Evolutionary conservation across 306 rosid genomes (phyloP).

Genomic region (Begonia masoniana): DNA sequence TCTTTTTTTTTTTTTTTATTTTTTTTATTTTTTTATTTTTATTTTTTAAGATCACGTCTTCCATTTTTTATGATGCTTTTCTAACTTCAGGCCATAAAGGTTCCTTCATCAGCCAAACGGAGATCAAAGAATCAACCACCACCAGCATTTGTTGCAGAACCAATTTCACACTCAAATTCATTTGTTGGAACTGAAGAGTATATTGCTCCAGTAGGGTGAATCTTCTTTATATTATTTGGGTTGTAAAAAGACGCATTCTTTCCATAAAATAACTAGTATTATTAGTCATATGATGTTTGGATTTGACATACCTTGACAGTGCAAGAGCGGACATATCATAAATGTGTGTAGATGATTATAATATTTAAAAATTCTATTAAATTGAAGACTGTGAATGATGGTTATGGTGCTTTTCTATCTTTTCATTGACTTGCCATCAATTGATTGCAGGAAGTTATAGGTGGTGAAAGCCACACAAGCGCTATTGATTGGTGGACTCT

Average conservation of each 20-base stretch:
- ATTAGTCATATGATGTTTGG: too few species aligned
- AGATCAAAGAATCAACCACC: slow-evolving; percentile 50
- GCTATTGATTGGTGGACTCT: slow-evolving; percentile 98
- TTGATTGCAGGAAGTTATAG: slow-evolving; percentile 67
- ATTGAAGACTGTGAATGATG: neutral
- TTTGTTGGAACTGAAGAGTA: slow-evolving; percentile 98
- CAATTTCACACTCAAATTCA: slow-evolving; percentile 59
- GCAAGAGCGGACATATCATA: too few species aligned
- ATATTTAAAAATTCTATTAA: neutral
- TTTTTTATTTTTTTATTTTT: too few species aligned
- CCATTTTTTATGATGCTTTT: neutral
- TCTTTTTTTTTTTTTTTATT: too few species aligned
- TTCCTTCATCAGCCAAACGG: slow-evolving; percentile 21
- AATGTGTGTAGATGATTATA: neutral
- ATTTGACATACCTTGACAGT: too few species aligned
- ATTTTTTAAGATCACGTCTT: too few species aligned
- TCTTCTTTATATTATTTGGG: slow-evolving; percentile 3
- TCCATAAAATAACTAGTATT: neutral
- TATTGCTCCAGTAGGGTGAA: slow-evolving; percentile 83
- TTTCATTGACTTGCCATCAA: neutral
- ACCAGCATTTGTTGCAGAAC: slow-evolving; percentile 71
- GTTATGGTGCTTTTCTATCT: neutral
- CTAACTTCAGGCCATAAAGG: slow-evolving; percentile 43
- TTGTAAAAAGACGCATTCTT: neutral
- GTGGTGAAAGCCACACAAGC: slow-evolving; percentile 72